Evolutionary conservation across 2,329 filamentous ascomycete genomes (phyloP), one percentile per base, ranked within the genome.

Genomic region (Talaromyces sp.): DNA sequence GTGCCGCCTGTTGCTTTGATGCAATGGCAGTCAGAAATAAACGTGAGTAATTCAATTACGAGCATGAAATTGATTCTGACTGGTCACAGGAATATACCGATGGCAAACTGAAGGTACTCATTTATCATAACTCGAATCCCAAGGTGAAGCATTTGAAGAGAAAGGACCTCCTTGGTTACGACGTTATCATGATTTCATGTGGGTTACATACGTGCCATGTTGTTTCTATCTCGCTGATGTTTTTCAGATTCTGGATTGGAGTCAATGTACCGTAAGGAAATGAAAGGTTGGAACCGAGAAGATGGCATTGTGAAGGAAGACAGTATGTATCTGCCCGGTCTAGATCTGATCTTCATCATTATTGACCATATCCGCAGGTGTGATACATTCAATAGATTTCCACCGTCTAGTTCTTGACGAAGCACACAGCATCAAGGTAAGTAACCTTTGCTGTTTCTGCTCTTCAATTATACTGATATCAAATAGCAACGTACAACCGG

Each of bases 151-250:
- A 82, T 28, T 84, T 96, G 67, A 86, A 83, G 0, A 77, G 84
- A 25, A 87, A 86, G 60, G 87, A 95, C 36, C 77, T 97, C 53
- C 88, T 87, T 73, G 84, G 87, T 64, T 95, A 87, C 74, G 86
- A 99, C 73, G 91, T 99, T 53, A 93, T 97, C 69, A 91, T 97
- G 83, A 96, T 97, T 76, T 97, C 93, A 13, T 99, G 95, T 81
- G 91, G 89, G 77, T 85, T 35, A 9, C 31, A 37, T 17, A n/a
- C 19, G 6, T 8, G 28, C 43, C 21, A 1, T 22, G 9, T 43
- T 5, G 28, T 35, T 8, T 21, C 8, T 28, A 6, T 41, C 15
- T 41, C 6, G 37, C 48, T 51, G 45, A 53, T 17, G 40, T 2
- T n/a, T 46, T 15, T 33, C 63, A 77, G 75, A 81, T 62, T 77